Percentiles rank a stretch among this genome's conserved stretches.
phyloP scores from a whole-genome alignment of 2,329 filamentous ascomycete species.

The Xylaria sp. region DNA sequence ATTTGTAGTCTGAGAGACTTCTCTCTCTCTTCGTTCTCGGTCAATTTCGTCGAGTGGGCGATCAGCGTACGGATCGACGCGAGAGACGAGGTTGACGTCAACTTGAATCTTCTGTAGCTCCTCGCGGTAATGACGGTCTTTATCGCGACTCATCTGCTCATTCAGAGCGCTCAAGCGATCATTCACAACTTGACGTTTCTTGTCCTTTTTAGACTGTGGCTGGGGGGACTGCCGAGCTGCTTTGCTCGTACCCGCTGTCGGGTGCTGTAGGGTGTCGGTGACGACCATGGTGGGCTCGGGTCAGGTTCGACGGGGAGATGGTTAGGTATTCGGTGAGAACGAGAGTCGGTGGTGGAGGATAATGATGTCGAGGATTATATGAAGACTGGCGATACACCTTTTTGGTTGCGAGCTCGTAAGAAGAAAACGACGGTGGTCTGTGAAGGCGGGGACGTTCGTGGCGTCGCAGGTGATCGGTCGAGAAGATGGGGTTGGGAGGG shows the following conservation, averaged over 20 bases:
- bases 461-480: too few species aligned
- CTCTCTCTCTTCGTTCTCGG: slow-evolving; percentile 35
- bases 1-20: slow-evolving; percentile 34
- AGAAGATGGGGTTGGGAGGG: too few species aligned
- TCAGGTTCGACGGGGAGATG: background rate
- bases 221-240: slow-evolving; percentile 22
- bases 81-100: slow-evolving; percentile 23
- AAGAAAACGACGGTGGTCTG: too few species aligned
- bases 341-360: background rate
- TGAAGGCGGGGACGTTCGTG: too few species aligned
- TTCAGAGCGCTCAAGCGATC: slow-evolving; percentile 74
- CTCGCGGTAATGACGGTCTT: slow-evolving; percentile 78
- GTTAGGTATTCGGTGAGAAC: background rate
- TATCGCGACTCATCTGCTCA: slow-evolving; percentile 71
- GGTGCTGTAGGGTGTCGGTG: slow-evolving; percentile 19
- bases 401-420: too few species aligned
- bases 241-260: slow-evolving; percentile 17
- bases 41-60: slow-evolving; percentile 42
- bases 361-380: background rate
- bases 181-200: slow-evolving; percentile 74
- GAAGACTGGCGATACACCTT: too few species aligned
- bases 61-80: slow-evolving; percentile 35
- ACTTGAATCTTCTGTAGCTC: slow-evolving; percentile 83
- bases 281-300: slow-evolving; percentile 17
- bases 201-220: slow-evolving; percentile 54